phyloP scores from a whole-genome alignment of 257 asterid genomes.

The Leonotis leonurus region DNA sequence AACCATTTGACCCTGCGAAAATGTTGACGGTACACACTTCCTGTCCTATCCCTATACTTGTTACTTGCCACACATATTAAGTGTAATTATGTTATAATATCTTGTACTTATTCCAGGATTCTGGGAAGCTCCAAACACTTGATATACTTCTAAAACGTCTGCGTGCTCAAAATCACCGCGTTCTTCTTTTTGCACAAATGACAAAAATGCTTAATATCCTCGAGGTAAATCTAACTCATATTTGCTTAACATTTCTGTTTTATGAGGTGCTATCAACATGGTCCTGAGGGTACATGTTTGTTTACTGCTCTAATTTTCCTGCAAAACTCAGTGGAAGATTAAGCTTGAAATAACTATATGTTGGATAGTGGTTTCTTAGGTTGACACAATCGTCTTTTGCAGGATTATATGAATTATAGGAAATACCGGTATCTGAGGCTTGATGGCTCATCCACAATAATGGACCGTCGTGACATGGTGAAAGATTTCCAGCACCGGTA shows the following conservation, averaged over 20 bases:
- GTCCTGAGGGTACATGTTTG: not conserved
- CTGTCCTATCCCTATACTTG: not conserved
- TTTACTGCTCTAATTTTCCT: not conserved
- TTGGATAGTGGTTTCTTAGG: not conserved
- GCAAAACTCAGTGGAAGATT: not conserved
- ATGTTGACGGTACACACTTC: conserved; percentile 70
- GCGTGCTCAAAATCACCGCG: conserved; percentile 81
- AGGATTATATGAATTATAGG: conserved; percentile 96
- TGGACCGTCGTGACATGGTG: conserved; percentile 98
- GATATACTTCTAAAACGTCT: conserved; percentile 84
- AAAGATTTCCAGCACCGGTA: conserved; percentile 97
- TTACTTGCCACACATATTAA: not conserved
- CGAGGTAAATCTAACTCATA: conserved; percentile 49
- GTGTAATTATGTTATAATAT: conserved; percentile 6
- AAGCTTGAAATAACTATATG: not conserved
- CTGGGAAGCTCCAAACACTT: conserved; percentile 96
- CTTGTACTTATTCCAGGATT: conserved; percentile 58
- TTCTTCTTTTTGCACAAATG: conserved; percentile 97
- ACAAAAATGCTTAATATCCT: conserved; percentile 92
- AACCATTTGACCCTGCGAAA: conserved; percentile 98
- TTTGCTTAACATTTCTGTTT: not conserved
- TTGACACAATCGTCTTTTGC: conserved; percentile 29
- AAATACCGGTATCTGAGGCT: conserved; percentile 85
- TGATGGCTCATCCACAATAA: conserved; percentile 90
- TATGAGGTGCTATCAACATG: not conserved